Conservation (phyloP, 2,329 filamentous ascomycete species). For the Zalaria sp. region DNA sequence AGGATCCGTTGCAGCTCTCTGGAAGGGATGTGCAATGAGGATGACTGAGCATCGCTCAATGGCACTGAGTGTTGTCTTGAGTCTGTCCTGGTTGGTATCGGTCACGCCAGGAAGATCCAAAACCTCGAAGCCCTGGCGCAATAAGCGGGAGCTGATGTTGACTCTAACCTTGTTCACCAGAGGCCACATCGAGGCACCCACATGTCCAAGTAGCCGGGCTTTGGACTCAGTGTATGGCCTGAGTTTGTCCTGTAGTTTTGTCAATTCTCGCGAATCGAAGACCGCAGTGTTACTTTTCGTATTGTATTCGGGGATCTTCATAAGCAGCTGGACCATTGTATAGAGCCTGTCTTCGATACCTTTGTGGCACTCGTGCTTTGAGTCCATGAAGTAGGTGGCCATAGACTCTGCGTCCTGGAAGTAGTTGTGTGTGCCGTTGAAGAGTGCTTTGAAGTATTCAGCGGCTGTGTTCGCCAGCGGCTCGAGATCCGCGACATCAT, state of each 20-base stretch:
- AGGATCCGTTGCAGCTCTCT: not conserved
- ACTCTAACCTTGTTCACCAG: not conserved
- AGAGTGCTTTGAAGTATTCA: too few species aligned
- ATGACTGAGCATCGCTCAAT: not conserved
- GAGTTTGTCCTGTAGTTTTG: not conserved
- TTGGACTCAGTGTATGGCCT: not conserved
- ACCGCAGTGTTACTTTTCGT: not conserved
- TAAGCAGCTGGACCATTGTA: not conserved
- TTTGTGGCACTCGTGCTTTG: too few species aligned
- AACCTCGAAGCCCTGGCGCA: slow-evolving; percentile 1
- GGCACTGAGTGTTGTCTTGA: not conserved
- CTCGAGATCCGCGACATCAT: not conserved
- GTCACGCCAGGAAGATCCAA: slow-evolving; percentile 3
- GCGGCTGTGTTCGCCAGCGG: too few species aligned
- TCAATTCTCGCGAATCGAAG: not conserved
- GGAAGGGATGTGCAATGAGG: not conserved
- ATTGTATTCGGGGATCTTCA: not conserved
- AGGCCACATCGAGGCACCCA: not conserved
- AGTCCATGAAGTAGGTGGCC: too few species aligned
- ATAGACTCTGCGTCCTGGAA: too few species aligned
- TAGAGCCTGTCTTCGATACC: too few species aligned
- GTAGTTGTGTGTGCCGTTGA: too few species aligned
- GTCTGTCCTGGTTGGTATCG: slow-evolving; percentile 1
- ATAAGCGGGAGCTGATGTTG: not conserved
- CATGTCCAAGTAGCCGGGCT: not conserved